Base-by-base conservation (phyloP, 768 basidiomycete genomes). In the Trametes cinnabarina region DNA sequence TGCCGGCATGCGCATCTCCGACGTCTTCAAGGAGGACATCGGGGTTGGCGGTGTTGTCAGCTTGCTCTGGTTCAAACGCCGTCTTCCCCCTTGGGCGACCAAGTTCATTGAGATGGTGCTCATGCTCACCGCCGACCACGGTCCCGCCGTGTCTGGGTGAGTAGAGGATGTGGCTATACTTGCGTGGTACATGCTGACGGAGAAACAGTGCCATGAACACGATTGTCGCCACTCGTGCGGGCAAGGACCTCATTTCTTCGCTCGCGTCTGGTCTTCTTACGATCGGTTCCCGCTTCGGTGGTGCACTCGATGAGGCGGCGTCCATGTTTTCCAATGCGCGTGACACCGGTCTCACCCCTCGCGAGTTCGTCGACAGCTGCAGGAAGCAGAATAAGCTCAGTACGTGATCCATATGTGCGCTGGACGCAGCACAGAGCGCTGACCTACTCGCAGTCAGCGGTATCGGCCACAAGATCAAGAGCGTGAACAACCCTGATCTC, bases 31-130 rank as follows among this genome's bases (percentile, higher is more conserved):
- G 80, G 95, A 93, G 62, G 89, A 97, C 64, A 91, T 98, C 62
- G 95, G 95, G 62, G 80, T 99, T 63, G 96, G 97, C 57, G 96
- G 97, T 82, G 97, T 98, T 66, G 88, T 99, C 70, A 85, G 85
- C 56, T 77, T 99, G 71, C 79, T 98, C 67, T 98, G 96, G 97
- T 99, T 98, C 86, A 98, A 98, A 81, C 85, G 96, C 66, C 90
- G 78, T 54, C 82, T 98, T 22, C 96, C 94, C 17, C 77, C 86
- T 47, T 96, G 90, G 82, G 96, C 95, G 46, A 87, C 94, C 73
- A 98, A 98, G 79, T 99, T 99, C 82, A 88, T 99, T 72, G 96
- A 99, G 81, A 99, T 98, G 97, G 94, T 98, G 52, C 83, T 99
- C 72, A 96, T 97, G 92, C 82, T 99, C 65, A 99, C 96, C 12